phyloP scores from a whole-genome alignment of 2,329 filamentous ascomycete species.

The Neonectria magnoliae region DNA sequence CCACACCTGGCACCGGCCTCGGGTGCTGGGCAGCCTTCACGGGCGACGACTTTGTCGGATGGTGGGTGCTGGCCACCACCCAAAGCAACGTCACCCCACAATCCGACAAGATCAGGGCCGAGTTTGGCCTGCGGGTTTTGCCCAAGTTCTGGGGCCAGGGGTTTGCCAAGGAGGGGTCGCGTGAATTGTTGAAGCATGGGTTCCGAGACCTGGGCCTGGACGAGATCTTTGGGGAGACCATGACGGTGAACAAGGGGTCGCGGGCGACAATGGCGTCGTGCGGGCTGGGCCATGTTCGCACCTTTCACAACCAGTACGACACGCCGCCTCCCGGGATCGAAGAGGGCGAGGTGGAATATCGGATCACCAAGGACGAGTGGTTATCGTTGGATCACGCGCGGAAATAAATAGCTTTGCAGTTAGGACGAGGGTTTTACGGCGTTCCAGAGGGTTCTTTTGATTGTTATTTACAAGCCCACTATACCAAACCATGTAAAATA shows the following conservation, averaged over 20 bases:
- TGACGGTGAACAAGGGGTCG: constrained; percentile 45
- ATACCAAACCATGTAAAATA: background rate
- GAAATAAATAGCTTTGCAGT: background rate
- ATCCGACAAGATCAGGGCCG: constrained; percentile 28
- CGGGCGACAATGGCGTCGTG: constrained; percentile 34
- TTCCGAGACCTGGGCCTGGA: constrained; percentile 41
- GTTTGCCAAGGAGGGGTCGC: constrained; percentile 45
- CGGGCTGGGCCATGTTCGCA: constrained; percentile 35
- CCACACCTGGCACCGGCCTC: constrained; percentile 31
- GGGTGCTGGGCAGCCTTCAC: constrained; percentile 36
- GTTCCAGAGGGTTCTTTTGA: background rate
- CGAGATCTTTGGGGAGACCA: constrained; percentile 43
- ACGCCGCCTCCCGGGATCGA: constrained; percentile 39
- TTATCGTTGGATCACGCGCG: constrained; percentile 1
- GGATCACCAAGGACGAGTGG: constrained; percentile 37
- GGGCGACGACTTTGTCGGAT: constrained; percentile 44
- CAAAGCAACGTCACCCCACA: constrained; percentile 11
- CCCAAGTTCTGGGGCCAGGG: constrained; percentile 45
- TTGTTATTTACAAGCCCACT: background rate
- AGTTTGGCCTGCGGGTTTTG: constrained; percentile 43
- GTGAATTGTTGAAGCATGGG: constrained; percentile 42
- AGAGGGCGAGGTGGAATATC: constrained; percentile 42
- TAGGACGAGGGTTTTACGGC: background rate
- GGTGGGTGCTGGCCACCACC: constrained; percentile 43
- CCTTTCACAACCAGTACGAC: constrained; percentile 40